Base-by-base conservation (phyloP, 1,139 yeast genomes). In the Debaryomyces subglobosus region DNA sequence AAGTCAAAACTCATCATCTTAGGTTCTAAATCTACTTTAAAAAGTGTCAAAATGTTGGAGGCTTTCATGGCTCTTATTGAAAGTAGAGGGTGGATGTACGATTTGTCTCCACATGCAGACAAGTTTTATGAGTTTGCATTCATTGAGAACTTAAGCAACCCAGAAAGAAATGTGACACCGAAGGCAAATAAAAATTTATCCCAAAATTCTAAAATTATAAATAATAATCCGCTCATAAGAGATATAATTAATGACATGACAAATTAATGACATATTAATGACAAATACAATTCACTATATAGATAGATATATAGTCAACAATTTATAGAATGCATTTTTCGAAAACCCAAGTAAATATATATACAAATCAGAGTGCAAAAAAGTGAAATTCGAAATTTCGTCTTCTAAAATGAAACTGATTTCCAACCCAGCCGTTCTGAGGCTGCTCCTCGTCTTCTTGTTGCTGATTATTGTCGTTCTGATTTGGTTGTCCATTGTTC, bases 1-100 rank as follows among this genome's bases (percentile, higher is more conserved):
- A 86, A 83, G 63, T 78, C 87, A 13, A 95, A 95, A 65, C 77
- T 95, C 44, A 79, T 95, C 23, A 80, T 94, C 15, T 69, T 94
- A 39, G 99, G 99, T 0, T 89, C 96, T 1, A 76, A 76, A 47
- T 69, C 72, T 8, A 88, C 96, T 0, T 68, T 94, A 50, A 70
- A 76, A 12, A 67, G 75, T 15, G 79, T 82, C 15, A 76, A 74
- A 0, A 81, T 85, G 7, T 75, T 91, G 47, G 74, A 77, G 45
- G 79, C 81, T 9, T 88, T 92, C 57, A 74, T 91, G 61, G 72
- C 78, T 5, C 69, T 90, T 43, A 68, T 91, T 30, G 78, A 81
- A 39, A 63, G 70, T 4, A 77, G 81, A 48, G 74, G 78, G 0
- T 92, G 97, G 97, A 72, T 85, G 39, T 79, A 82, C 55, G 65